Conservation (phyloP, 2,329 filamentous ascomycete genomes). For the Trichoderma semiorbis region DNA sequence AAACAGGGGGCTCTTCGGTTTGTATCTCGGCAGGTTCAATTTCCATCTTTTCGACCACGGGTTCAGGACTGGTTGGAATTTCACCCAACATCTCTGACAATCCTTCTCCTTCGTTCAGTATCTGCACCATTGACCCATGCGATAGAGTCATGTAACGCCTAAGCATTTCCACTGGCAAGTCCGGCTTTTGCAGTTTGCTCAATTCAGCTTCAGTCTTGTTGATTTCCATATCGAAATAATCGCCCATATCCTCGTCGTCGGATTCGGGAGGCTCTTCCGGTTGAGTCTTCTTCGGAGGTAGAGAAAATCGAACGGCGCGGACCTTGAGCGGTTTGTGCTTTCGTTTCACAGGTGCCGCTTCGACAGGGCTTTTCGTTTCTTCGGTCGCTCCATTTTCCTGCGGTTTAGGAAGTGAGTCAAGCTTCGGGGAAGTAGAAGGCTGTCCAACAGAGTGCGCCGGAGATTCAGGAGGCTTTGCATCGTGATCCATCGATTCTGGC, state of each 20-base stretch:
- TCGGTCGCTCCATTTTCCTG: background rate
- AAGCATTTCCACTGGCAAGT: constrained; percentile 40
- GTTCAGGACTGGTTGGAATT: background rate
- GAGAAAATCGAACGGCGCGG: constrained; percentile 36
- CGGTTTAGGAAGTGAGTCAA: background rate
- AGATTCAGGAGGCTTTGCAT: background rate
- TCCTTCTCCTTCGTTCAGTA: constrained; percentile 45
- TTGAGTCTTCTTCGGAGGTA: constrained; percentile 37
- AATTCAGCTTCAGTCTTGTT: constrained; percentile 49
- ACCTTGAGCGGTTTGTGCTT: constrained; percentile 31
- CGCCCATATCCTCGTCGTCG: constrained; percentile 57
- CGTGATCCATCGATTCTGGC: constrained; percentile 5
- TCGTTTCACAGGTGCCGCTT: constrained; percentile 17
- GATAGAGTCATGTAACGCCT: constrained; percentile 46
- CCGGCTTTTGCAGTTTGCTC: constrained; percentile 43
- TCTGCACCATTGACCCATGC: constrained; percentile 46
- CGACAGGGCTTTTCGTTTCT: background rate
- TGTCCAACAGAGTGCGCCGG: background rate
- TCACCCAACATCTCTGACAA: constrained; percentile 43
- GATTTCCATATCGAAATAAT: constrained; percentile 54
- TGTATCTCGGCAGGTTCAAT: background rate
- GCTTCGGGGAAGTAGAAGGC: background rate
- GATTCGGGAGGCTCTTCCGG: constrained; percentile 42
- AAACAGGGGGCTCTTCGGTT: background rate
- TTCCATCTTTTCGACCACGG: background rate